These are phyloP conservation scores for Coniochaeta sp. DNA, from an alignment of 2,329 filamentous ascomycete genomes.

Conservation along the genomic window DNA sequence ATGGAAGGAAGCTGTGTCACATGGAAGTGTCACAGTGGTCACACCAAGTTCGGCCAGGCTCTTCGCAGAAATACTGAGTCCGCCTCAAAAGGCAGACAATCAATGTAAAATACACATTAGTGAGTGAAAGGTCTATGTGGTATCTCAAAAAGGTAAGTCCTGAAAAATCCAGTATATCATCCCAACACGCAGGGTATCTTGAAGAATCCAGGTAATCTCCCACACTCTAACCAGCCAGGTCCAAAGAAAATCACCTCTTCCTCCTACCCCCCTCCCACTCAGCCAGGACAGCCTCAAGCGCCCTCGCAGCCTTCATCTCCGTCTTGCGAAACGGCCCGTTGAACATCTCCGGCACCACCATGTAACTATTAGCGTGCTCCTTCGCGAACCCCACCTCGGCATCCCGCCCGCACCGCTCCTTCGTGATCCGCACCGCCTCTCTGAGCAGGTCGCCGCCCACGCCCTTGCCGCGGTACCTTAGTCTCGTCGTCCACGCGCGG, in stretches of 20 bases:
- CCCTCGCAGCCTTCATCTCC: slow-evolving; percentile 50
- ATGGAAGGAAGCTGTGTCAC: too few relatives aligned
- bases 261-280: slow-evolving; percentile 39
- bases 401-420: slow-evolving; percentile 60
- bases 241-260: slow-evolving; percentile 29
- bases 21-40: too few relatives aligned
- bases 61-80: not conserved
- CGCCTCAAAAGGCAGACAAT: not conserved
- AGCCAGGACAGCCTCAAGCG: slow-evolving; percentile 42
- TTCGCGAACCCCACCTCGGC: slow-evolving; percentile 64
- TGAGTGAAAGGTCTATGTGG: slow-evolving; percentile 16
- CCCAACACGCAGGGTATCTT: not conserved
- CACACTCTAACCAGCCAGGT: not conserved
- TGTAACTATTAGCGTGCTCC: slow-evolving; percentile 68
- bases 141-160: slow-evolving; percentile 8
- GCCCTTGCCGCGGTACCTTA: slow-evolving; percentile 62
- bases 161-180: slow-evolving; percentile 12
- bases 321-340: slow-evolving; percentile 51
- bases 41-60: too few relatives aligned
- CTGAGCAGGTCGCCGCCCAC: slow-evolving; percentile 66
- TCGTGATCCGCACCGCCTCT: slow-evolving; percentile 62
- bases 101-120: slow-evolving; percentile 4
- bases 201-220: not conserved
- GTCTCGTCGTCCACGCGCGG: slow-evolving; percentile 73
- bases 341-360: slow-evolving; percentile 56